phyloP scores from a whole-genome alignment of 75 land plant species.

The Pinus taeda region DNA sequence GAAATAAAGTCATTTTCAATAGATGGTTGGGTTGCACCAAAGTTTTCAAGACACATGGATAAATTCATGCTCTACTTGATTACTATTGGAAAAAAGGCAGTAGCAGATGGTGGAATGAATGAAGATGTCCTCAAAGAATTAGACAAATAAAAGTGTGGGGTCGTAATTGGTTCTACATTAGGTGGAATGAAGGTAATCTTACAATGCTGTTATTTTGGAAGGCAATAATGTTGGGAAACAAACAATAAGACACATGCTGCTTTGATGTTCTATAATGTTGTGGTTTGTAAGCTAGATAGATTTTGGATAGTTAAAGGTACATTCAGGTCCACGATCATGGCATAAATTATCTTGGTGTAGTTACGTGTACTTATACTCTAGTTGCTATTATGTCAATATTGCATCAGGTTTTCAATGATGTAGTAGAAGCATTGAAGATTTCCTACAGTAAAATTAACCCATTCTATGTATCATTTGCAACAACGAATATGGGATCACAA shows the following conservation, averaged over 20 bases:
- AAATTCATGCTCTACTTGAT: conserved; percentile 57
- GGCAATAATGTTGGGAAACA: not conserved
- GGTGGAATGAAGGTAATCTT: conserved; percentile 57
- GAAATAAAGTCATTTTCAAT: conserved; percentile 43
- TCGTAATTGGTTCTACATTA: conserved; percentile 51
- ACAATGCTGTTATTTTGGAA: not conserved
- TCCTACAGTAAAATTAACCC: conserved; percentile 46
- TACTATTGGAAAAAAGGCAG: conserved; percentile 50
- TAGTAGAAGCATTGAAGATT: conserved; percentile 36
- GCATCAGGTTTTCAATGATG: conserved; percentile 48
- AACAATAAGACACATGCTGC: not conserved
- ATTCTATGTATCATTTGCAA: conserved; percentile 42
- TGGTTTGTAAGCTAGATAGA: not conserved
- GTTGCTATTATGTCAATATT: not conserved
- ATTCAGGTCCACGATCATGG: not conserved
- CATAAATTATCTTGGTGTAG: not conserved
- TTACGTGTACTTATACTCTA: not conserved
- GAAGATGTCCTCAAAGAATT: conserved; percentile 27
- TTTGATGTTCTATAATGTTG: not conserved
- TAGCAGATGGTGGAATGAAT: conserved; percentile 40
- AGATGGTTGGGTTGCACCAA: conserved; percentile 57
- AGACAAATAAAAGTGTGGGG: conserved; percentile 52
- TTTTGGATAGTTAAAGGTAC: not conserved
- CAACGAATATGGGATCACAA: conserved; percentile 52
- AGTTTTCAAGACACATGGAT: conserved; percentile 53